Percentiles rank a stretch among this genome's conserved stretches.
phyloP scores from a whole-genome alignment of 345 rosid genomes.

The Eucalyptus tenuipes region DNA sequence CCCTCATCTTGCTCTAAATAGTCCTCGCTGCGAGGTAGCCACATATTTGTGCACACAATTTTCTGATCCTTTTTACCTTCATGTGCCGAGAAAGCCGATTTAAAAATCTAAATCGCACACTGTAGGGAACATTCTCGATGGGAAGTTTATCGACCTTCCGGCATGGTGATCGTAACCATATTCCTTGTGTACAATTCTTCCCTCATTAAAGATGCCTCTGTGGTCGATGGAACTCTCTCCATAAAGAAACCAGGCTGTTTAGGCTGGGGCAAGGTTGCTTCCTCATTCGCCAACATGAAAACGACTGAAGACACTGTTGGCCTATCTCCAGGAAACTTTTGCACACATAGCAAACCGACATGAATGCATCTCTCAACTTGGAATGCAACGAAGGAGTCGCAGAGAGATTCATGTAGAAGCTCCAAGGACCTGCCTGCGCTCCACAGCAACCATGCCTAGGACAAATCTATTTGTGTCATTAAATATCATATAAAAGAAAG shows the following conservation, averaged over 20 bases:
- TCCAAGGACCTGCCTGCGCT: neutral
- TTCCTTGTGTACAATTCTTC: no score
- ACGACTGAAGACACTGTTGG: no score
- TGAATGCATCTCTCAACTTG: neutral
- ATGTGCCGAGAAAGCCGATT: no score
- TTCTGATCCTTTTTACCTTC: no score
- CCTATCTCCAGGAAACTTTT: conserved; percentile 1
- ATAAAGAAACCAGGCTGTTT: no score
- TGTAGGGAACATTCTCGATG: no score
- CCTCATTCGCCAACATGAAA: no score
- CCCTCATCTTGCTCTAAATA: neutral
- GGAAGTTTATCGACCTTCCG: no score
- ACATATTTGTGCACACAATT: no score
- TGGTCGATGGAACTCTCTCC: no score
- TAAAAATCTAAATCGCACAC: no score
- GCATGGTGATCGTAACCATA: no score
- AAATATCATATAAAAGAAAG: fast-evolving
- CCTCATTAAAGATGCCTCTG: fast-evolving
- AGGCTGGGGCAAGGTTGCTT: fast-evolving
- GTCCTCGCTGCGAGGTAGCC: neutral
- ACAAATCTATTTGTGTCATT: fast-evolving
- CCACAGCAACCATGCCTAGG: conserved; percentile 18
- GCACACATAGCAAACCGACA: conserved; percentile 5
- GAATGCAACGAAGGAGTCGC: neutral
- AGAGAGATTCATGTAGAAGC: neutral